Conservation (phyloP, 306 rosid genomes). For the Oxytropis ochrocephala region DNA sequence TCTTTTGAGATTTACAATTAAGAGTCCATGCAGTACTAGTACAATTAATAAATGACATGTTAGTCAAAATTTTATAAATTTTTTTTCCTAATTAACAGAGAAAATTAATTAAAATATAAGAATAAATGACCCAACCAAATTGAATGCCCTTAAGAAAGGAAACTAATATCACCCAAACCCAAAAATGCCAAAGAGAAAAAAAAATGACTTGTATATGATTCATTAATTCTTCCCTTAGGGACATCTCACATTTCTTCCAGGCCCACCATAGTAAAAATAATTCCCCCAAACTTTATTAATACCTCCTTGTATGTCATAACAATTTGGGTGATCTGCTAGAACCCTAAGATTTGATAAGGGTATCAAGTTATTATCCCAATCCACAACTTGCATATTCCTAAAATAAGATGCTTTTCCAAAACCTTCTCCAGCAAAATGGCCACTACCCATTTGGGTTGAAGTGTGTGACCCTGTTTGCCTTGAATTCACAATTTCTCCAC, state of each 20-base stretch:
- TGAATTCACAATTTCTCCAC: slow-evolving; percentile 86
- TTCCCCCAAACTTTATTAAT: slow-evolving; percentile 87
- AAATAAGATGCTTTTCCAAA: slow-evolving; percentile 89
- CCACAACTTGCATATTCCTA: slow-evolving; percentile 78
- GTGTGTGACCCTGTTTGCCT: slow-evolving; percentile 60
- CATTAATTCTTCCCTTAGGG: slow-evolving; percentile 41
- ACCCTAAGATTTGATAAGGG: slow-evolving; percentile 73
- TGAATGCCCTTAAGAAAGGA: slow-evolving; percentile 40
- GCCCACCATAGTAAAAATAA: slow-evolving; percentile 95
- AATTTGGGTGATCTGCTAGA: slow-evolving; percentile 88
- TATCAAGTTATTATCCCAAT: slow-evolving; percentile 81
- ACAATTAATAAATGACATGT: slow-evolving; percentile 49
- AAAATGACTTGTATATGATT: slow-evolving; percentile 22
- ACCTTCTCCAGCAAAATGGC: slow-evolving; percentile 80
- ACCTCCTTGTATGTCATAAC: slow-evolving; percentile 91
- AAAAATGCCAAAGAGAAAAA: slow-evolving; percentile 24
- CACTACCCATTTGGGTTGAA: slow-evolving; percentile 91
- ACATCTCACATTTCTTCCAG: slow-evolving; percentile 85
- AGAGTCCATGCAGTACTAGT: slow-evolving; percentile 35
- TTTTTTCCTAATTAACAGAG: slow-evolving; percentile 25
- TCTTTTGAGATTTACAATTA: slow-evolving; percentile 56
- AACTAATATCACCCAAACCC: slow-evolving; percentile 51
- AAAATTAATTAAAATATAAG: slow-evolving; percentile 34
- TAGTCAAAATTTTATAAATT: slow-evolving; percentile 34
- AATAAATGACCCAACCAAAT: slow-evolving; percentile 45